Evolutionary conservation across 2,329 filamentous ascomycete species (phyloP).

Genomic region (Spiromastix sp.): DNA sequence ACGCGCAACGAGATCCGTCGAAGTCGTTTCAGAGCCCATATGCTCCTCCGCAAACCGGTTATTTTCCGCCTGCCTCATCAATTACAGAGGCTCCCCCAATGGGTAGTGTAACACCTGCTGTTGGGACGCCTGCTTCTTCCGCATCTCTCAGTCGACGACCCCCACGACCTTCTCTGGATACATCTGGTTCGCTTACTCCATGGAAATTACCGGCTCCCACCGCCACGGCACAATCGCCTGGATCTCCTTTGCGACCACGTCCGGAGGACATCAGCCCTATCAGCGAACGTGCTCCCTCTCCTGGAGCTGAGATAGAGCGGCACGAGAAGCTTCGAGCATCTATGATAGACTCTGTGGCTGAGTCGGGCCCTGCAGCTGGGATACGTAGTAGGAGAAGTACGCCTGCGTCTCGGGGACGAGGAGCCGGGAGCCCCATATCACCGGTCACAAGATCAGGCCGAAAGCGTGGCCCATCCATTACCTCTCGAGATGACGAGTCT

Average conservation of each 20-base stretch:
- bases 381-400: slow-evolving; percentile 14
- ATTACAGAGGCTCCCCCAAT: neutral
- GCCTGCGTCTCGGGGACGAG: slow-evolving; percentile 5
- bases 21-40: slow-evolving; percentile 5
- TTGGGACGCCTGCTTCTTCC: neutral
- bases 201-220: slow-evolving; percentile 32
- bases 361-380: neutral
- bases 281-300: slow-evolving; percentile 32
- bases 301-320: slow-evolving; percentile 14
- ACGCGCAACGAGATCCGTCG: slow-evolving; percentile 5
- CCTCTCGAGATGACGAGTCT: slow-evolving; percentile 24
- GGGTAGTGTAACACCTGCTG: neutral
- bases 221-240: slow-evolving; percentile 21
- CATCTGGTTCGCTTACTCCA: slow-evolving; percentile 31
- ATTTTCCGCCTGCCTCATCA: neutral
- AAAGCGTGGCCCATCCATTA: slow-evolving; percentile 26
- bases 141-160: slow-evolving; percentile 18
- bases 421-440: slow-evolving; percentile 12
- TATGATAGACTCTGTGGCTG: slow-evolving; percentile 1
- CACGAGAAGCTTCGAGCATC: neutral
- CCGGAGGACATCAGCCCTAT: slow-evolving; percentile 37
- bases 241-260: slow-evolving; percentile 30
- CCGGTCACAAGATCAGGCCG: slow-evolving; percentile 24
- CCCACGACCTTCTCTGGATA: slow-evolving; percentile 26
- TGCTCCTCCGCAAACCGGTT: neutral